phyloP scores from a whole-genome alignment of 2,329 filamentous ascomycete genomes.

The Ciborinia camelliae region DNA sequence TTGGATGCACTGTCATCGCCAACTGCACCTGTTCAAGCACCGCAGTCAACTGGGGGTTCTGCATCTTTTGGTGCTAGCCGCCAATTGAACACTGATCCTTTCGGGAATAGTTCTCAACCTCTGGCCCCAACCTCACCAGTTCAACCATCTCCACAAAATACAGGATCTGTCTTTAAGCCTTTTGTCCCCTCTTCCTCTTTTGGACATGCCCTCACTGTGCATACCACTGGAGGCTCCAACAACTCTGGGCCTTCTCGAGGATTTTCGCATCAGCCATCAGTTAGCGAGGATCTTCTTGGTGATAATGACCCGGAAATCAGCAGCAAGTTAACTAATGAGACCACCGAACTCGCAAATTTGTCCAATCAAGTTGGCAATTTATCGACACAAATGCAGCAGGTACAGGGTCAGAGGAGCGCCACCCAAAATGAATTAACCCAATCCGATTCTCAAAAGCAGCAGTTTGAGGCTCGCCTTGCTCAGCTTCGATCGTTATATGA shows the following conservation, averaged over 20 bases:
- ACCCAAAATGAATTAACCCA: constrained; percentile 81
- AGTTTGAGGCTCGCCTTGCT: constrained; percentile 83
- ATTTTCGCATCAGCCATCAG: constrained; percentile 44
- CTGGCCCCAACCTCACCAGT: constrained; percentile 33
- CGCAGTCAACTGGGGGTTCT: constrained; percentile 73
- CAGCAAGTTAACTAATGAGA: constrained; percentile 84
- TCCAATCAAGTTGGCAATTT: constrained; percentile 92
- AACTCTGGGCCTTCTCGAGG: constrained; percentile 43
- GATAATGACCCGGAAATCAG: constrained; percentile 86
- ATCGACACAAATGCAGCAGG: constrained; percentile 90
- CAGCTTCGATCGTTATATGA: constrained; percentile 88
- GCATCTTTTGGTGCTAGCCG: constrained; percentile 50
- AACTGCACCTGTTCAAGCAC: constrained; percentile 50
- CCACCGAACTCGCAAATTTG: constrained; percentile 88
- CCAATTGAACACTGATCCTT: constrained; percentile 38
- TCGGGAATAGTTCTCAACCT: constrained; percentile 40
- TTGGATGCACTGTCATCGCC: constrained; percentile 67
- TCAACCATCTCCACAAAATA: constrained; percentile 32
- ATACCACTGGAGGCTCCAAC: constrained; percentile 60
- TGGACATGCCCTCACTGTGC: constrained; percentile 74
- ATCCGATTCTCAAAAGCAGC: constrained; percentile 81
- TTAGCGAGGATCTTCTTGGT: constrained; percentile 81
- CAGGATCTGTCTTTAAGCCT: constrained; percentile 65
- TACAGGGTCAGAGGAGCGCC: constrained; percentile 74
- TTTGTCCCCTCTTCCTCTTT: constrained; percentile 93